Base-by-base conservation (phyloP, 768 basidiomycete genomes). In the Collybia mongolica region DNA sequence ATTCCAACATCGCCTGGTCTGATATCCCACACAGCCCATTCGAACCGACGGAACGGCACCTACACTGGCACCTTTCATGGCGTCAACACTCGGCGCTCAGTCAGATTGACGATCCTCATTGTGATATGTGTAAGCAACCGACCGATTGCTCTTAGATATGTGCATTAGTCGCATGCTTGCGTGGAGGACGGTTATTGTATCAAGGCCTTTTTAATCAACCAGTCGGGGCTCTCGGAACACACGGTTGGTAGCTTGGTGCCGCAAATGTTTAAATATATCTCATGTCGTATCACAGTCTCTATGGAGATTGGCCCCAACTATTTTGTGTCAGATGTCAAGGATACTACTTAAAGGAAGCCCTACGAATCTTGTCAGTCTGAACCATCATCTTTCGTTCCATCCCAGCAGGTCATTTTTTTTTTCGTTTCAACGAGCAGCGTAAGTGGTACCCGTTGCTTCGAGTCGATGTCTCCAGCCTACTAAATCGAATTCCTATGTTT, bases 361-460 rank as follows among this genome's bases (percentile, higher is more conserved):
- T 19, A 6, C 23, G 12, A 22, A 46, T 51, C 39, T 39, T 56
- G 39, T 9, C 38, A 23, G 35, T 12, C 20, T 35, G 29, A 46
- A 17, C 12, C 46, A 38, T 50, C 45, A 32, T 54, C 46, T 47
- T 58, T 57, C 59, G 45, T 62, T 60, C 54, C 57, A 55, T 64
- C 65, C 4, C 14, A 65, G 60, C 58, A 64, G 61, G 69, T 65
- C 62, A 57, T 59, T 65, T 65, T 68, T 28, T 66, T 60, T 59
- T 67, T 19, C 44, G 66, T 66, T 51, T 63, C 55, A 52, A 58
- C 71, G 77, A 80, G 77, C 76, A 72, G 76, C 65, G 77, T 77
- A 28, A 54, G 73, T 67, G 15, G 2, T 7, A 35, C 18, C 26
- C 40, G 9, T 23, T 32, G 28, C 32, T 29, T n/a, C n/a, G 12